A percentile compares a stretch with the other conserved stretches of the same genome.
Conservation (phyloP, 805 yeast genomes). For the Kazachstania martiniae region DNA sequence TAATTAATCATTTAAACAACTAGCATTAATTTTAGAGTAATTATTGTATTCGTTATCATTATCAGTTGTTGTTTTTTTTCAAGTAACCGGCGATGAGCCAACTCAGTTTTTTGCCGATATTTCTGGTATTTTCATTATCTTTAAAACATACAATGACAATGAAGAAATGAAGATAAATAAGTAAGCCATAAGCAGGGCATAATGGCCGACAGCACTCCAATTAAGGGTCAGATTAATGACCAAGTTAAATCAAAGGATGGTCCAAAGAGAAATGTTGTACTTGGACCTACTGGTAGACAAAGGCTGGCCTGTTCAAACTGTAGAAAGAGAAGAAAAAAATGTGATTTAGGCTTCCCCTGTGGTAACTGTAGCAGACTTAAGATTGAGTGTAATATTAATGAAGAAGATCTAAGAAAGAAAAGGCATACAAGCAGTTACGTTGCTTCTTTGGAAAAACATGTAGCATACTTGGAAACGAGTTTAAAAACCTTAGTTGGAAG, state of each 20-base stretch:
- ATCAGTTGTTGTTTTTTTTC: too few relatives aligned
- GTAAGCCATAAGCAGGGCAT: too few relatives aligned
- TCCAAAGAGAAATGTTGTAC: not conserved
- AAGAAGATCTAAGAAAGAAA: constrained; percentile 40
- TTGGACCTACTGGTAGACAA: constrained; percentile 12
- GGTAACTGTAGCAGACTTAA: constrained; percentile 34
- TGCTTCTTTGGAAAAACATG: constrained; percentile 31
- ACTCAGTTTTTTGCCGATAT: too few relatives aligned
- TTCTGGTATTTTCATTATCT: too few relatives aligned
- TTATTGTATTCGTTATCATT: too few relatives aligned
- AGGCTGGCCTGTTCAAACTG: constrained; percentile 28
- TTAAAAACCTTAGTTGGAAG: constrained; percentile 16
- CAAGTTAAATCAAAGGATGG: not conserved
- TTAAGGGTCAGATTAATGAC: too few relatives aligned
- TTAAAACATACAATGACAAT: too few relatives aligned
- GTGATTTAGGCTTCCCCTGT: constrained; percentile 41
- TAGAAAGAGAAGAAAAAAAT: constrained; percentile 33
- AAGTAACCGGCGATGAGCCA: too few relatives aligned
- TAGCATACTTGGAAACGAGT: constrained; percentile 21
- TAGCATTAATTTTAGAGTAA: too few relatives aligned
- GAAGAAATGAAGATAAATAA: too few relatives aligned
- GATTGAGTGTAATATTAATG: constrained; percentile 36
- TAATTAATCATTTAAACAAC: too few relatives aligned
- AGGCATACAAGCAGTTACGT: constrained; percentile 42
- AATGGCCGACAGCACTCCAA: too few relatives aligned